These are phyloP conservation scores for Gaertneriomyces semiglobifer DNA, from an alignment of 192 early-diverging fungal genomes.

Conservation along the genomic window DNA sequence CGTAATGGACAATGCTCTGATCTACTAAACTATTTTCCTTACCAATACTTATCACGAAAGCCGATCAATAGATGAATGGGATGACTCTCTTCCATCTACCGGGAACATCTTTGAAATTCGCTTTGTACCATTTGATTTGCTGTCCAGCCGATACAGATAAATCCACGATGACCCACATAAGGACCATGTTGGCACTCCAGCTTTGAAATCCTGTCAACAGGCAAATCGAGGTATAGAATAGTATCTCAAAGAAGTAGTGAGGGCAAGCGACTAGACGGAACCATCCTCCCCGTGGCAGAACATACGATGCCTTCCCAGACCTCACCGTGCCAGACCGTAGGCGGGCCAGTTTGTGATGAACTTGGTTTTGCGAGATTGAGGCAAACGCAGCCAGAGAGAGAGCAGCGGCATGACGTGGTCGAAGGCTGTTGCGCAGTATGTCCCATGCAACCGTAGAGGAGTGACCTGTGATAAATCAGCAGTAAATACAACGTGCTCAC, in stretches of 20 bases:
- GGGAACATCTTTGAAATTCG: constrained; percentile 46
- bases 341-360: constrained; percentile 20
- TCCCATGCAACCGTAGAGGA: not conserved
- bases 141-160: constrained; percentile 61
- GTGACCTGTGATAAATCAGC: not conserved
- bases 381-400: constrained; percentile 24
- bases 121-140: constrained; percentile 66
- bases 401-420: constrained; percentile 16
- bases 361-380: constrained; percentile 21
- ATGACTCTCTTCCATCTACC: constrained; percentile 19
- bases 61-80: not conserved
- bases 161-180: constrained; percentile 63
- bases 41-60: too few relatives aligned
- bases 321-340: constrained; percentile 5
- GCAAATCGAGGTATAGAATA: constrained; percentile 36
- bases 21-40: too few relatives aligned
- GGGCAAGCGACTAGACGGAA: constrained; percentile 38
- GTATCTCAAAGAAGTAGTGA: constrained; percentile 40
- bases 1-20: too few relatives aligned
- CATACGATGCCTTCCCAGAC: constrained; percentile 11
- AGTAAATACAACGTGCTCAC: not conserved
- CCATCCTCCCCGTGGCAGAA: constrained; percentile 24
- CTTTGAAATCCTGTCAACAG: constrained; percentile 46
- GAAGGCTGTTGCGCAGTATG: constrained; percentile 2
- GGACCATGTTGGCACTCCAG: constrained; percentile 35